Conservation (phyloP, 179 eudicot species). For the Silene vulgaris region DNA sequence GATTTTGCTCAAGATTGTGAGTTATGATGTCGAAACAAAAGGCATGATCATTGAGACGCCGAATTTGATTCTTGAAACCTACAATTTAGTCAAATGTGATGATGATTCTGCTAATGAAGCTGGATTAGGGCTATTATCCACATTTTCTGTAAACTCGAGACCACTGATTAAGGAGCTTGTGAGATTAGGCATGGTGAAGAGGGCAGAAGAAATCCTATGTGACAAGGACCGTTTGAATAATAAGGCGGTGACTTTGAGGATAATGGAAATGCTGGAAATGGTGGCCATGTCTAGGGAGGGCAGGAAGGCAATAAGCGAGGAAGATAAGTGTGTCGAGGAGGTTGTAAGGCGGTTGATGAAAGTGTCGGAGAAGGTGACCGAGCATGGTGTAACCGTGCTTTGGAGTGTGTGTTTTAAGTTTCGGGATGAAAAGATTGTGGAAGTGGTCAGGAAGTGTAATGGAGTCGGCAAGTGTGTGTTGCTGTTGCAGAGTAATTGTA, state of each 20-base stretch:
- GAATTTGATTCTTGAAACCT: slow-evolving; percentile 26
- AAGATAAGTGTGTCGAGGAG: slow-evolving; percentile 37
- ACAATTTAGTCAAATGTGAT: slow-evolving; percentile 15
- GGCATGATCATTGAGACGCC: slow-evolving; percentile 27
- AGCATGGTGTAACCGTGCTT: slow-evolving; percentile 57
- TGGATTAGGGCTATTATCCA: slow-evolving; percentile 31
- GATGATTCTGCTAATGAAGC: slow-evolving; percentile 22
- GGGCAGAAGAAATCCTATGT: slow-evolving; percentile 32
- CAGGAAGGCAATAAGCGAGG: slow-evolving; percentile 43
- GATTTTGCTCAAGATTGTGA: slow-evolving; percentile 31
- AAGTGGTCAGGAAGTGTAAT: slow-evolving; percentile 37
- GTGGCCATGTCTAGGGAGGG: slow-evolving; percentile 55
- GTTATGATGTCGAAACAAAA: slow-evolving; percentile 25
- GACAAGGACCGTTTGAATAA: slow-evolving; percentile 2
- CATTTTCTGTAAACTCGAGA: slow-evolving; percentile 27
- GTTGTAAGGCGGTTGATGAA: slow-evolving; percentile 50
- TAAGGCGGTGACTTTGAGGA: slow-evolving; percentile 1
- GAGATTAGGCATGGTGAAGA: slow-evolving; percentile 34
- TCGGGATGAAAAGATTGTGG: slow-evolving; percentile 47
- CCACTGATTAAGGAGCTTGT: slow-evolving; percentile 35
- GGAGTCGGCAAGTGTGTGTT: slow-evolving; percentile 59
- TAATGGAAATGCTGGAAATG: slow-evolving; percentile 47
- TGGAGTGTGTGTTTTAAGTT: slow-evolving; percentile 62
- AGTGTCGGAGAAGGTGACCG: slow-evolving; percentile 47
- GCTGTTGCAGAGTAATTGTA: slow-evolving; percentile 64